Conservation (phyloP, 495 filamentous ascomycete species). For the Wilcoxina mikolae region DNA sequence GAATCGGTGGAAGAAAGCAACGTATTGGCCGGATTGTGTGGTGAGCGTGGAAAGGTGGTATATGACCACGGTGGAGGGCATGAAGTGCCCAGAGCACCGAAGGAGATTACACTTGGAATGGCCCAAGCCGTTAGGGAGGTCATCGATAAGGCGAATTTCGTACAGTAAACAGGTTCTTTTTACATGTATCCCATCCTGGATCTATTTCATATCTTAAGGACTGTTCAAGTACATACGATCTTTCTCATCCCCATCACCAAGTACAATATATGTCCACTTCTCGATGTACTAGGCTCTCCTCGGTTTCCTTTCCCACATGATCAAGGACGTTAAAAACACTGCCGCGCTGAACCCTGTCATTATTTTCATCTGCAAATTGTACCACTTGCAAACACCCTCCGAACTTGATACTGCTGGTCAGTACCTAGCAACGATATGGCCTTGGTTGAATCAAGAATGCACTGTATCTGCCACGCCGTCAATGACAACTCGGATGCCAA, state of each 20-base stretch:
- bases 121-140: not conserved
- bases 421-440: not conserved
- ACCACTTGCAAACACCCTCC: conserved; percentile 1
- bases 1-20: not conserved
- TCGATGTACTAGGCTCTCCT: no score
- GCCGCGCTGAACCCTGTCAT: conserved; percentile 5
- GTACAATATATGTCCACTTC: no score
- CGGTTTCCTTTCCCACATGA: conserved; percentile 6
- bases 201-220: no score
- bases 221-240: no score
- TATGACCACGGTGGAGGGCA: not conserved
- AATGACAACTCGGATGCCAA: not conserved
- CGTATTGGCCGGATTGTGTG: not conserved
- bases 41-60: not conserved
- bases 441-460: not conserved
- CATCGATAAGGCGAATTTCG: not conserved
- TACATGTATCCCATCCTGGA: no score
- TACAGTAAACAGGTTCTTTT: not conserved
- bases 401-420: not conserved
- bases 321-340: not conserved
- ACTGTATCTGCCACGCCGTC: not conserved
- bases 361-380: not conserved
- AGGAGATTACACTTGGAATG: not conserved
- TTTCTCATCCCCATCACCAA: no score
- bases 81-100: not conserved